A percentile compares a stretch with the other conserved stretches of the same genome.
phyloP scores from a whole-genome alignment of 352 stramenopile species.

The Globisporangium sylvaticum region DNA sequence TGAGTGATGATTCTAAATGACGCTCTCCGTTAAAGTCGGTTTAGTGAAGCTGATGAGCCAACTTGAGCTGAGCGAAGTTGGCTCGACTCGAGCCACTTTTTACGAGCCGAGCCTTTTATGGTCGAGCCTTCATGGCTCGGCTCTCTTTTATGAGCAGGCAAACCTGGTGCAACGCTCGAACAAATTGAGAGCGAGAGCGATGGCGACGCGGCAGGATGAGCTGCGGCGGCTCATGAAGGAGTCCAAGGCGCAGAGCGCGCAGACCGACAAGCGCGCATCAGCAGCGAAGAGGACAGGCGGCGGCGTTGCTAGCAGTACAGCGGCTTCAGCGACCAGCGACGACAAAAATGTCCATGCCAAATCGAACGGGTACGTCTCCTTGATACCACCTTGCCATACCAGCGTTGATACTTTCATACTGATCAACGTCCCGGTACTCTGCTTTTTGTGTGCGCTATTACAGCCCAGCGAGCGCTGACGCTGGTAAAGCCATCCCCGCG shows the following conservation, averaged over 20 bases:
- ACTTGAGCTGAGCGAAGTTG: too few species aligned
- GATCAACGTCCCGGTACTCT: not conserved
- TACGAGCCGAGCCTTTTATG: too few species aligned
- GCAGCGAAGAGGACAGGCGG: not conserved
- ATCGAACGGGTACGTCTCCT: not conserved
- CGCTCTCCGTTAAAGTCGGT: too few species aligned
- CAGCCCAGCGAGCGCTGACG: not conserved
- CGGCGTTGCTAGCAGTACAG: not conserved
- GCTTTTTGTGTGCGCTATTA: not conserved
- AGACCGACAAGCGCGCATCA: not conserved
- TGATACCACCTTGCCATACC: not conserved
- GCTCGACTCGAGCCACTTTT: too few species aligned
- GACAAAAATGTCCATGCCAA: not conserved
- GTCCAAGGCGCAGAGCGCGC: slow-evolving; percentile 18
- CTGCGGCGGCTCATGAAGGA: slow-evolving; percentile 39
- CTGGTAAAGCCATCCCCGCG: slow-evolving; percentile 19
- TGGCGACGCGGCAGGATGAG: slow-evolving; percentile 26
- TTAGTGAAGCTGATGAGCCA: too few species aligned
- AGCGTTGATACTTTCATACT: not conserved
- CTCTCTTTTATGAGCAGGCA: too few species aligned
- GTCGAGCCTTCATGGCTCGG: too few species aligned
- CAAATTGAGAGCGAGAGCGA: slow-evolving; percentile 3
- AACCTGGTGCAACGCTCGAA: not conserved
- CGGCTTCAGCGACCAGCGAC: not conserved
- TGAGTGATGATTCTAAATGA: too few species aligned